Base-by-base conservation (phyloP, 2,329 filamentous ascomycete genomes). In the Neopestalotiopsis sp. region DNA sequence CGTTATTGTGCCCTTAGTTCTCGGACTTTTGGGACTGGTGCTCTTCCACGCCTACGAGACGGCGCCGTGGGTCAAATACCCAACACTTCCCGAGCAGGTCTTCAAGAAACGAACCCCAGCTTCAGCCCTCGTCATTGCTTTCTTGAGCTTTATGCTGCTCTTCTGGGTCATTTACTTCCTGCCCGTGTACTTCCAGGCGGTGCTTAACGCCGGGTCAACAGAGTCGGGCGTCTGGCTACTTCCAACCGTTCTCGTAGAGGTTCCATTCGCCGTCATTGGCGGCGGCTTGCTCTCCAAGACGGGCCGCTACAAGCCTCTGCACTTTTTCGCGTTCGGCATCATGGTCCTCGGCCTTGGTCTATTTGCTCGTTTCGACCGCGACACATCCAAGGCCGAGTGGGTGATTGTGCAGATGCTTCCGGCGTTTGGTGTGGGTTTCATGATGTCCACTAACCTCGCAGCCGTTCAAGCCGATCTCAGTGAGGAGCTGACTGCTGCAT, bases 151-250 rank as follows among this genome's bases (percentile, higher is more conserved):
- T 6, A 10, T 56, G 7, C 49, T 56, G 9, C 7, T 17, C 6
- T 56, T 56, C 49, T 83, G 81, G 78, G 68, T 75, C 7, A 71
- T 78, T 34, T 82, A 79, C 74, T 84, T 84, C 70, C 68, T 85
- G 1, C 82, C 83, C 0, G 71, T 85, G 5, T 86, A 84, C 71
- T 84, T 85, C 71, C 82, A 85, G 66, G 78, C 76, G 0, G 79
- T 85, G 0, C 74, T 75, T 2, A 59, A 73, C 1, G 71, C 76
- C 2, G 74, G 75, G 0, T 75, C 83, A 0, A 69, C 70, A 0
- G 70, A 74, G 0, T 73, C 80, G 0, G 79, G 78, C 13, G 74
- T 80, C 7, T 61, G 75, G 24, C 57, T 79, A 17, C 72, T 80
- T 70, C 66, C 72, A 9, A 24, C 28, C 57, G 14, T 12, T 12